These are phyloP conservation scores for Sphaerulina musiva DNA, from an alignment of 2,329 filamentous ascomycete genomes.

Conservation along the genomic window DNA sequence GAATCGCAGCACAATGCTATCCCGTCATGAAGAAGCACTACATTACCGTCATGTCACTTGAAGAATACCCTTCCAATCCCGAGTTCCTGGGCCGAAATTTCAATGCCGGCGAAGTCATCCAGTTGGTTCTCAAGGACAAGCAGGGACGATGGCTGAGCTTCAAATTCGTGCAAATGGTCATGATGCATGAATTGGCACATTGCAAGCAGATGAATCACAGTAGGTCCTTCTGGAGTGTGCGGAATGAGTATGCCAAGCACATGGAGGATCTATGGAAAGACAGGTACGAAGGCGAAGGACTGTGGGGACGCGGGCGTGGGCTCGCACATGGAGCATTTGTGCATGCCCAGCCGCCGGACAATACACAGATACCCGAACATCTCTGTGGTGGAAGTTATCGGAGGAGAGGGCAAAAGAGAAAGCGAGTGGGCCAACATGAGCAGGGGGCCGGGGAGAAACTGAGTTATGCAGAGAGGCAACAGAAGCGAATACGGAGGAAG, in stretches of 20 bases:
- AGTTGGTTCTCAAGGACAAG: slow-evolving; percentile 70
- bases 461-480: slow-evolving; percentile 66
- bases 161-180: slow-evolving; percentile 82
- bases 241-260: slow-evolving; percentile 64
- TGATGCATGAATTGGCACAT: slow-evolving; percentile 88
- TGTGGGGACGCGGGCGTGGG: slow-evolving; percentile 69
- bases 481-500: slow-evolving; percentile 65
- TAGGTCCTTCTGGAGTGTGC: slow-evolving; percentile 70
- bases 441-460: slow-evolving; percentile 42
- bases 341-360: slow-evolving; percentile 54
- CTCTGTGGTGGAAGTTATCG: slow-evolving; percentile 76
- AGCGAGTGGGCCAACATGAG: slow-evolving; percentile 38
- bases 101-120: slow-evolving; percentile 80
- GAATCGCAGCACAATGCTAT: slow-evolving; percentile 72
- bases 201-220: slow-evolving; percentile 91
- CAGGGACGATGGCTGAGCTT: slow-evolving; percentile 67
- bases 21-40: slow-evolving; percentile 50
- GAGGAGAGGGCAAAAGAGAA: slow-evolving; percentile 47
- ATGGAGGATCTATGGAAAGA: slow-evolving; percentile 64
- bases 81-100: slow-evolving; percentile 88
- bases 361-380: slow-evolving; percentile 46
- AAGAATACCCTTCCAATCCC: slow-evolving; percentile 72
- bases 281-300: slow-evolving; percentile 70
- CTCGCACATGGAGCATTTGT: slow-evolving; percentile 58
- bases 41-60: slow-evolving; percentile 51